Conservation (phyloP, 257 asterid species). For the Cynanchum wilfordii region DNA sequence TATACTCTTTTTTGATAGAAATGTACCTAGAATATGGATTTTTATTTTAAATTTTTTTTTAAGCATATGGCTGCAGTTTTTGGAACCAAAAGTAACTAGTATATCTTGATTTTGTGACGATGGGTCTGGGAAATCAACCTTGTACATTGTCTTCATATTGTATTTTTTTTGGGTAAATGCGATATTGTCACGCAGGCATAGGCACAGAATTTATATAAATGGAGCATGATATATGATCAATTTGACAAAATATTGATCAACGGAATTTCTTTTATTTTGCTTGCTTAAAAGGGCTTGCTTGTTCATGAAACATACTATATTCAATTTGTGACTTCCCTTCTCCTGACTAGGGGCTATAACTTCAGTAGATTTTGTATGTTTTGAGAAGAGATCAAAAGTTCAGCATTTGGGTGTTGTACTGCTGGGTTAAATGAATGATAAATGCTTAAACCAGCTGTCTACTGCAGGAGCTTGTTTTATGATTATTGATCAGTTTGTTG, state of each 20-base stretch:
- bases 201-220: neutral
- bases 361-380: neutral
- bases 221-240: neutral
- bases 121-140: neutral
- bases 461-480: neutral
- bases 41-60: too few relatives aligned
- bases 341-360: neutral
- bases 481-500: neutral
- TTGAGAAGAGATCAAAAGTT: neutral
- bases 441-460: neutral
- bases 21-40: neutral
- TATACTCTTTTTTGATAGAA: constrained; percentile 1
- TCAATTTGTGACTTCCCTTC: neutral
- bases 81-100: neutral
- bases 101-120: neutral
- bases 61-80: neutral
- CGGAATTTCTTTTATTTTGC: neutral
- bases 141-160: neutral
- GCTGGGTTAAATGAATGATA: neutral
- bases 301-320: neutral
- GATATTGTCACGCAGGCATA: neutral
- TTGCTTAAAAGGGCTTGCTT: neutral
- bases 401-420: neutral
- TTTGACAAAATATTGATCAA: neutral
- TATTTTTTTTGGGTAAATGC: too few relatives aligned